Evolutionary conservation across 2,329 filamentous ascomycete genomes (phyloP).

Genomic region (Fusarium irregulare): DNA sequence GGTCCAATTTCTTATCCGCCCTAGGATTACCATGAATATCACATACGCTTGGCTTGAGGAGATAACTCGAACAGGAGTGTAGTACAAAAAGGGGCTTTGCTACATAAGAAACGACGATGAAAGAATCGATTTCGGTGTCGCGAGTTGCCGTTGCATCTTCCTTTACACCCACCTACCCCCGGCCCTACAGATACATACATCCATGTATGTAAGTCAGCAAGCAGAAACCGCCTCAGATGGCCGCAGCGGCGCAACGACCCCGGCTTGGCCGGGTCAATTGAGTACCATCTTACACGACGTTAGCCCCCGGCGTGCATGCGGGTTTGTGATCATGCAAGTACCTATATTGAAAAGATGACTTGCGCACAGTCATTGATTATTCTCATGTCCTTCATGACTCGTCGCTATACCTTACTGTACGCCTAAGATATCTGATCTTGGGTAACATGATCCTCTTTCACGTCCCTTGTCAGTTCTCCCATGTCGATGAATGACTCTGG

Average conservation of each 20-base stretch:
- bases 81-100: background rate
- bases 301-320: constrained; percentile 37
- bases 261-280: constrained; percentile 38
- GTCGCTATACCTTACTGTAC: constrained; percentile 2
- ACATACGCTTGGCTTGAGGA: background rate
- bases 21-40: constrained; percentile 16
- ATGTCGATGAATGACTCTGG: background rate
- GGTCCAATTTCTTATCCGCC: constrained; percentile 27
- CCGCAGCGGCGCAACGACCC: constrained; percentile 32
- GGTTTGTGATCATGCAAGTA: constrained; percentile 47
- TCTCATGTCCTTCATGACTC: constrained; percentile 31
- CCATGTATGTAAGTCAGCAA: constrained; percentile 24
- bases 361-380: constrained; percentile 24
- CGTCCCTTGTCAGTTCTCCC: background rate
- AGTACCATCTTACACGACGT: constrained; percentile 41
- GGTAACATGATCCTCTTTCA: background rate
- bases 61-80: background rate
- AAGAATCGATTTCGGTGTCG: constrained; percentile 6
- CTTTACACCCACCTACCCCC: constrained; percentile 3
- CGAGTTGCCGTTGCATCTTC: background rate
- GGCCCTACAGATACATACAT: background rate
- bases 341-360: constrained; percentile 37
- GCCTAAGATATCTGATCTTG: background rate
- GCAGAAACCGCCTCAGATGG: constrained; percentile 44
- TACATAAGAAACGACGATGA: background rate